Percentiles rank a stretch among this genome's conserved stretches.
Evolutionary conservation across 495 filamentous ascomycete species (phyloP).

Genomic region (Annulohypoxylon bovei): DNA sequence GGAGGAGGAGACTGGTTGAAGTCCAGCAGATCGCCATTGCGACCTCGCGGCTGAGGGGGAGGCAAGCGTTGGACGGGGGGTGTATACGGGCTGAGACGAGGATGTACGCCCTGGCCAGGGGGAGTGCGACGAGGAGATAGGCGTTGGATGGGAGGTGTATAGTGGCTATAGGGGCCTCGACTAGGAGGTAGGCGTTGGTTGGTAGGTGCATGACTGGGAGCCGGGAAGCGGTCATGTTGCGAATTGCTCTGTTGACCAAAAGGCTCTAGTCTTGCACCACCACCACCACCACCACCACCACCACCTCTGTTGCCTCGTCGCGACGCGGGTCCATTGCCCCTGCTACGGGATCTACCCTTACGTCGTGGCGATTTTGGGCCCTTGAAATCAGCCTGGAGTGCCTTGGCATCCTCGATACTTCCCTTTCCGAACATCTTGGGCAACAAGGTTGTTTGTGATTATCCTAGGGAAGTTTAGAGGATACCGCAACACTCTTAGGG

Average conservation of each 20-base stretch:
- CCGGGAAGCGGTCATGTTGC: too few species aligned
- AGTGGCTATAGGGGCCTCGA: too few species aligned
- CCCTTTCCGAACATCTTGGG: conserved; percentile 21
- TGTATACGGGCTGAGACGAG: background rate
- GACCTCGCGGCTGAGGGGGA: background rate
- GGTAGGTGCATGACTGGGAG: too few species aligned
- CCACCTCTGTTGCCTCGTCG: background rate
- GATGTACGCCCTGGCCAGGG: too few species aligned
- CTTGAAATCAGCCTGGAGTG: conserved; percentile 10
- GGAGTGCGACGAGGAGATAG: too few species aligned
- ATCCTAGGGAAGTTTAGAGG: background rate
- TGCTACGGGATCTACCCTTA: background rate
- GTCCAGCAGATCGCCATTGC: background rate
- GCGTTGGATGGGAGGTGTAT: too few species aligned
- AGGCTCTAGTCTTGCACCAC: background rate
- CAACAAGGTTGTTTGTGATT: background rate
- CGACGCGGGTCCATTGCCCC: background rate
- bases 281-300: too few species aligned
- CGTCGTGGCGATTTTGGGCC: conserved; percentile 2
- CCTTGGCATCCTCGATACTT: conserved; percentile 22
- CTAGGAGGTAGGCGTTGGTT: too few species aligned
- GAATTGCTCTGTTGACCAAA: background rate
- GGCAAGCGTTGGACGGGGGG: background rate
- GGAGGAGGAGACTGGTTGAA: background rate
- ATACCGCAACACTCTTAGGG: background rate